phyloP scores from a whole-genome alignment of 768 basidiomycete species.

The Rickenella mellea region DNA sequence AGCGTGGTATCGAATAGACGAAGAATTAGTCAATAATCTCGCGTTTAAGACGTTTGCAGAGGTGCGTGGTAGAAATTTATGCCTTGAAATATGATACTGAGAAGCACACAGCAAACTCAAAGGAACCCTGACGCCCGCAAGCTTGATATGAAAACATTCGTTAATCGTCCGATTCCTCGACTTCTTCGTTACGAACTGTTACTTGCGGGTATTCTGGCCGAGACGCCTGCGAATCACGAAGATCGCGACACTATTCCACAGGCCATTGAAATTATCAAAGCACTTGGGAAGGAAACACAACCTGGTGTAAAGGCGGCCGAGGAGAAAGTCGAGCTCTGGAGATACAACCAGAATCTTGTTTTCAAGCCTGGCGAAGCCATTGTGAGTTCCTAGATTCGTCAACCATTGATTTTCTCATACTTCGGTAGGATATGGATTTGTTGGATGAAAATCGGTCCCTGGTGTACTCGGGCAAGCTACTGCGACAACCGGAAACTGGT shows the following conservation, averaged over 20 bases:
- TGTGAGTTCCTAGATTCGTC: constrained; percentile 21
- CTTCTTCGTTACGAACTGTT: constrained; percentile 83
- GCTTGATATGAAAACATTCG: constrained; percentile 88
- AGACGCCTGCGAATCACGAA: constrained; percentile 65
- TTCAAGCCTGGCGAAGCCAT: constrained; percentile 74
- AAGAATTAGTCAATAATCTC: constrained; percentile 76
- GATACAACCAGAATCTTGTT: constrained; percentile 67
- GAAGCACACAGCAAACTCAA: constrained; percentile 28
- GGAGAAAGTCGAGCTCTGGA: constrained; percentile 85
- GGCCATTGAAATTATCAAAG: constrained; percentile 79
- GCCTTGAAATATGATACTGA: background rate
- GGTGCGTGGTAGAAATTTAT: constrained; percentile 30
- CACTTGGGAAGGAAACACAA: constrained; percentile 80
- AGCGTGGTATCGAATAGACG: constrained; percentile 78
- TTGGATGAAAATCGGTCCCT: constrained; percentile 74
- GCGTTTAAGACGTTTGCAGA: constrained; percentile 79
- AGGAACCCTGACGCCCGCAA: constrained; percentile 72
- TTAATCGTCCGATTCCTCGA: constrained; percentile 85
- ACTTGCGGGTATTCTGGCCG: constrained; percentile 70
- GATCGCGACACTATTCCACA: constrained; percentile 77
- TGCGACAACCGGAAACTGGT: constrained; percentile 82
- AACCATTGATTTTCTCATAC: background rate
- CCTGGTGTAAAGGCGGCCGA: constrained; percentile 80
- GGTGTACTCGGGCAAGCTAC: constrained; percentile 73
- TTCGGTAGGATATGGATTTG: constrained; percentile 76